These are phyloP conservation scores for Clonostachys rhizophaga DNA, from an alignment of 2,329 filamentous ascomycete species.

Conservation along the genomic window DNA sequence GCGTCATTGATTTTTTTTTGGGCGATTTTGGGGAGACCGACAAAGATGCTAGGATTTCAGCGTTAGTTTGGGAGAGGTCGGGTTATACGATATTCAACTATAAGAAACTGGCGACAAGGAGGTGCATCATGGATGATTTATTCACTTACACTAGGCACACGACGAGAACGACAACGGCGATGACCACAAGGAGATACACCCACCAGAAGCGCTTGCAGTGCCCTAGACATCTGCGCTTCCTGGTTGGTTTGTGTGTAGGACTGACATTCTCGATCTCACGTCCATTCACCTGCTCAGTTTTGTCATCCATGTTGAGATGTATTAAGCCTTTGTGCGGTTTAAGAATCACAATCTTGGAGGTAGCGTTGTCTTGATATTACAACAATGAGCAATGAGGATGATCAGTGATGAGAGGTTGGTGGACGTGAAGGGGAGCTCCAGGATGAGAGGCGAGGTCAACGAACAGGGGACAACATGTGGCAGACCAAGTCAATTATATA, in stretches of 20 bases:
- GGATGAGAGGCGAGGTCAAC: too few relatives aligned
- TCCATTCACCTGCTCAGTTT: not conserved
- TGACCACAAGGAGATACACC: constrained; percentile 47
- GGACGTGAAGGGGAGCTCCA: too few relatives aligned
- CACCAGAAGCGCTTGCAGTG: constrained; percentile 59
- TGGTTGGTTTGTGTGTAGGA: constrained; percentile 17
- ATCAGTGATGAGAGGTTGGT: too few relatives aligned
- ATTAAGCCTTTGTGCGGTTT: too few relatives aligned
- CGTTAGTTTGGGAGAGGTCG: not conserved
- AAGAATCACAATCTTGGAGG: too few relatives aligned
- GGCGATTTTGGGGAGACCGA: constrained; percentile 50
- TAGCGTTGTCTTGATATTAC: too few relatives aligned
- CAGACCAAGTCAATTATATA: too few relatives aligned
- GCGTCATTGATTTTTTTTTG: constrained; percentile 51
- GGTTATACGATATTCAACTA: not conserved
- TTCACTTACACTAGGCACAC: constrained; percentile 54
- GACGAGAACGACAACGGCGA: constrained; percentile 45
- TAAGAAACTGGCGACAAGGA: not conserved
- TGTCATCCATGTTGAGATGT: not conserved
- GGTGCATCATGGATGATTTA: not conserved
- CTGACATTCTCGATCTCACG: not conserved
- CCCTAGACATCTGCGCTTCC: constrained; percentile 31
- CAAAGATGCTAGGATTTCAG: constrained; percentile 39
- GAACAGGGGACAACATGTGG: too few relatives aligned
- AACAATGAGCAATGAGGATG: too few relatives aligned